Percentiles rank a stretch among this genome's conserved stretches.
Conservation (phyloP, 805 yeast genomes). For the Yarrowia sp. region DNA sequence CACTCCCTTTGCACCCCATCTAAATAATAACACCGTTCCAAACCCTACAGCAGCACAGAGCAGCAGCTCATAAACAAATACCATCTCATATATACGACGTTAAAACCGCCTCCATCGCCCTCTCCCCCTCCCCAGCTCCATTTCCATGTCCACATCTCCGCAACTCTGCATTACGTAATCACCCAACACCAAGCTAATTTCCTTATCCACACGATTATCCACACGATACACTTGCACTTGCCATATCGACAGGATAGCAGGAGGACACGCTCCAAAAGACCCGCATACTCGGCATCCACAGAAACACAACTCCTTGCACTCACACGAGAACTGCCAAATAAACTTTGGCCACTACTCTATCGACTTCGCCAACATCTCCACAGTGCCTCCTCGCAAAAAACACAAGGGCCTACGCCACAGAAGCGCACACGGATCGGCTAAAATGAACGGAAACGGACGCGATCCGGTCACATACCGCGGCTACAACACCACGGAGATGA, state of each 20-base stretch:
- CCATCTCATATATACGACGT: too few species aligned
- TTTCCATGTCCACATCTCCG: too few species aligned
- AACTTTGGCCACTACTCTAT: conserved; percentile 9
- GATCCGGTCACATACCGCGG: conserved; percentile 32
- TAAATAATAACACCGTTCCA: too few species aligned
- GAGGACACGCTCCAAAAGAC: too few species aligned
- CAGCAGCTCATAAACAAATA: too few species aligned
- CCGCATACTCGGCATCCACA: too few species aligned
- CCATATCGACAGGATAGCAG: neutral
- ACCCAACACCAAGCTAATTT: neutral
- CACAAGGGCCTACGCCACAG: conserved; percentile 23
- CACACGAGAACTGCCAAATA: neutral
- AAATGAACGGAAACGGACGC: conserved; percentile 23
- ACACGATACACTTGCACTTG: neutral
- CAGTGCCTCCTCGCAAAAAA: conserved; percentile 17
- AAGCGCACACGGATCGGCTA: neutral
- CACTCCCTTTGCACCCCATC: too few species aligned
- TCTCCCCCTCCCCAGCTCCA: neutral
- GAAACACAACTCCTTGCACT: too few species aligned
- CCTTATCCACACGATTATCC: neutral
- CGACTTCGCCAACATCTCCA: neutral
- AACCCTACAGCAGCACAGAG: too few species aligned
- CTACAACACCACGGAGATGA: conserved; percentile 42
- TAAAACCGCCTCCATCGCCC: neutral
- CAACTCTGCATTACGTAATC: neutral